phyloP scores from a whole-genome alignment of 2,329 filamentous ascomycete genomes.

The Xylariaceae sp. region DNA sequence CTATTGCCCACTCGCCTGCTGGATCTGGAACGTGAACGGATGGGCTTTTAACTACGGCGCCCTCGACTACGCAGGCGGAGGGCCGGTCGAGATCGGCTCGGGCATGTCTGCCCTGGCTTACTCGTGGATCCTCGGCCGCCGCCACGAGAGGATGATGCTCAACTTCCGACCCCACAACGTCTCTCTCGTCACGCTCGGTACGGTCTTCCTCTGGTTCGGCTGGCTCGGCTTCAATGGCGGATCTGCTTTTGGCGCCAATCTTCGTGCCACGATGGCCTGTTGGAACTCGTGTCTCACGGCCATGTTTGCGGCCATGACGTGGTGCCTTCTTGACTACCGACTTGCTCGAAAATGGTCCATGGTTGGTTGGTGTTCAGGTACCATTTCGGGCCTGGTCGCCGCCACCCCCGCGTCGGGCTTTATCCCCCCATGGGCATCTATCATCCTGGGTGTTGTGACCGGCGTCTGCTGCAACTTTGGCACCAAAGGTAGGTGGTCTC shows the following conservation, averaged over 20 bases:
- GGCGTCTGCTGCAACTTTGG: conserved; percentile 63
- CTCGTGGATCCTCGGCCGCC: conserved; percentile 89
- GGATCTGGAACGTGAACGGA: conserved; percentile 92
- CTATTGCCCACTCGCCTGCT: conserved; percentile 94
- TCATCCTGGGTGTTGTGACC: conserved; percentile 61
- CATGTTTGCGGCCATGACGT: conserved; percentile 86
- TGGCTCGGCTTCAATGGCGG: conserved; percentile 99
- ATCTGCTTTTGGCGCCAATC: conserved; percentile 87
- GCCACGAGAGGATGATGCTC: conserved; percentile 99
- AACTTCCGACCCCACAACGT: conserved; percentile 99
- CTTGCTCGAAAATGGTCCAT: conserved; percentile 90
- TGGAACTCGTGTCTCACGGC: conserved; percentile 96
- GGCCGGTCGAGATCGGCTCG: conserved; percentile 94
- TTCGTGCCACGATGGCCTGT: conserved; percentile 91
- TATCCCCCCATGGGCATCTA: conserved; percentile 61
- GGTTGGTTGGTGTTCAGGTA: conserved; percentile 68
- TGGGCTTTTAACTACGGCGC: conserved; percentile 91
- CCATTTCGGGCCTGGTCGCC: conserved; percentile 65
- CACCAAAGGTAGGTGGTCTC: conserved; percentile 46
- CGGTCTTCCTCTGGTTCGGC: conserved; percentile 94
- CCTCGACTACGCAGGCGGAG: conserved; percentile 92
- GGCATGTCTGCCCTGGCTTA: conserved; percentile 92
- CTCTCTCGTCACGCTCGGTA: conserved; percentile 91
- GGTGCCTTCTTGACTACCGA: conserved; percentile 93
- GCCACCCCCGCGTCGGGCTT: conserved; percentile 65